phyloP scores from a whole-genome alignment of 345 rosid species.

The Populus deltoides region DNA sequence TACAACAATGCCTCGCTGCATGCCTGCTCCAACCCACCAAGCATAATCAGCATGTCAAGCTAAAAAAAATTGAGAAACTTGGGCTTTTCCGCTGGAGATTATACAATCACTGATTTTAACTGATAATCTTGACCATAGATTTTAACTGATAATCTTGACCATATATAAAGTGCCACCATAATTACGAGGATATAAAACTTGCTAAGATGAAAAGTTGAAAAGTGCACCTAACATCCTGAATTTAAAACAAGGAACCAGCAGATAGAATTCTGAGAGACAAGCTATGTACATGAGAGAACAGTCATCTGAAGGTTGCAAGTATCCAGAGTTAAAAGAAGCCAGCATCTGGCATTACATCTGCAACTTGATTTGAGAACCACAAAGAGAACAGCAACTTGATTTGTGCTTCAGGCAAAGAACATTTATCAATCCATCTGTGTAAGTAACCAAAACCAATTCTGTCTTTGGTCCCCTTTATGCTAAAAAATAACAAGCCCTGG shows the following conservation, averaged over 20 bases:
- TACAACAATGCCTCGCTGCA: constrained; percentile 13
- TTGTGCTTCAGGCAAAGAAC: background rate
- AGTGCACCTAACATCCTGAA: constrained; percentile 23
- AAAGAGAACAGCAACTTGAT: background rate
- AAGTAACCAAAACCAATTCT: constrained; percentile 7
- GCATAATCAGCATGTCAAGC: constrained; percentile 12
- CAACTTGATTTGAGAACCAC: constrained; percentile 5
- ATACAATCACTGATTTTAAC: constrained; percentile 11
- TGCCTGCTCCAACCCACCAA: constrained; percentile 11
- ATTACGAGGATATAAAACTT: constrained; percentile 26
- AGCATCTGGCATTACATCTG: constrained; percentile 1
- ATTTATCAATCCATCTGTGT: background rate
- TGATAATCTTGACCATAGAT: constrained; percentile 10
- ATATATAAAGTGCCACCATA: constrained; percentile 13
- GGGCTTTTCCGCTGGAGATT: constrained; percentile 11
- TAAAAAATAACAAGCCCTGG: constrained; percentile 8
- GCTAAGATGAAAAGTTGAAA: constrained; percentile 16
- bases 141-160: constrained; percentile 13
- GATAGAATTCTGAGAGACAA: constrained; percentile 16
- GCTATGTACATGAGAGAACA: constrained; percentile 20
- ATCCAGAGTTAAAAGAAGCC: constrained; percentile 10
- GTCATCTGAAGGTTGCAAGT: constrained; percentile 14
- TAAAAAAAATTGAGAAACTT: constrained; percentile 4
- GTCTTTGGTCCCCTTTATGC: background rate
- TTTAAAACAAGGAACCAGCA: constrained; percentile 14